Base-by-base conservation (phyloP, 257 asterid species). In the Cruciata laevipes region DNA sequence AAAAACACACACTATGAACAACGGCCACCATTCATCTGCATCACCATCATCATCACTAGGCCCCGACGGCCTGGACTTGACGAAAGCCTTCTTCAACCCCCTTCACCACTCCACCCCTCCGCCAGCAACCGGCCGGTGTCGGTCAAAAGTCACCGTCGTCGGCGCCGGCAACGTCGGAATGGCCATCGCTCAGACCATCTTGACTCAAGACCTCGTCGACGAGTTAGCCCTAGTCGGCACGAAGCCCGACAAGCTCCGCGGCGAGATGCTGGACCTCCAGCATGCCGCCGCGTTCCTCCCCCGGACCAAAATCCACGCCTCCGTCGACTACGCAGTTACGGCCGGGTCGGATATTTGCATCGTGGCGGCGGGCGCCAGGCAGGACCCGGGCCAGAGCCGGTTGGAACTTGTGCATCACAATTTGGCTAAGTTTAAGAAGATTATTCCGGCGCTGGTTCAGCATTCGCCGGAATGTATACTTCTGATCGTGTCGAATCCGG, bases 231-330 rank as follows among this genome's bases (percentile, higher is more conserved):
- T 91, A 18, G 83, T 91, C 64, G 96, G 89, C 69, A 86, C 96
- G 21, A 86, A 79, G 5, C 75, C 81, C 13, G 88, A 85, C 66
- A 88, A 88, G 72, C 94, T 91, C 76, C 87, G 84, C 37, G 97
- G 97, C 38, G 97, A 88, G 76, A 79, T 88, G 80, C 91, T 91
- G 27, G 97, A 91, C 66, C 95, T 91, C 76, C 96, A 86, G 68
- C 97, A 85, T 83, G 94, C 96, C 24, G 96, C 96, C 40, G 95
- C 97, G 23, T 91, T 91, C 73, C 85, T 91, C 37, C 97, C 97
- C 27, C 81, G 97, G 16, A 87, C 95, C 3, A 85, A 81, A 66
- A 86, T 91, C 84, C 67, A 61, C 49, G 95, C 96, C 31, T 82
- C 90, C 60, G 44, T 77, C 0, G 97, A 91, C 67, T 88, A 86